Percentiles rank a stretch among this genome's conserved stretches.
These are phyloP conservation scores for Euphorbia peplus DNA, from an alignment of 345 rosid genomes.

Conservation along the genomic window DNA sequence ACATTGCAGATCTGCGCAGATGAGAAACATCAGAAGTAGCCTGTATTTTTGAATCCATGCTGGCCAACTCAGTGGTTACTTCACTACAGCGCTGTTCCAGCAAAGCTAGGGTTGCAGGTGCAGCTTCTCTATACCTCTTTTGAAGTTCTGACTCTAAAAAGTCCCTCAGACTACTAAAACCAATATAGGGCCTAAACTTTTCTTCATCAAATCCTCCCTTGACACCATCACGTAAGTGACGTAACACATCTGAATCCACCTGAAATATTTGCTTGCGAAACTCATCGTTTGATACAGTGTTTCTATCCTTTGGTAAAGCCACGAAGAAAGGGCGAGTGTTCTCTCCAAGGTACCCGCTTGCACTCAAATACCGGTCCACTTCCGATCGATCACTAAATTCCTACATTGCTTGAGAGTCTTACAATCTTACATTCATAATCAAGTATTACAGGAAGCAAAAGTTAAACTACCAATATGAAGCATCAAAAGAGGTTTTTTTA, in stretches of 20 bases:
- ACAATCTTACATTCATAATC: conserved; percentile 16
- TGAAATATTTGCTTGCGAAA: conserved; percentile 80
- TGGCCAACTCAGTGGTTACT: conserved; percentile 54
- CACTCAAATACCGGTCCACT: conserved; percentile 85
- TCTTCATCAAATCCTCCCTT: conserved; percentile 96
- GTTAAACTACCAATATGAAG: not conserved
- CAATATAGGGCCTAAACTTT: conserved; percentile 60
- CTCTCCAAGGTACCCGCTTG: conserved; percentile 95
- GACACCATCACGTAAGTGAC: conserved; percentile 72
- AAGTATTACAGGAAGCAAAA: not conserved
- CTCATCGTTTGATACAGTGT: conserved; percentile 75
- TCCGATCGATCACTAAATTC: conserved; percentile 84
- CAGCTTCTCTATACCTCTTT: conserved; percentile 88
- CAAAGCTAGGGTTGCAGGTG: conserved; percentile 94
- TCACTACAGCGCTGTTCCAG: conserved; percentile 89
- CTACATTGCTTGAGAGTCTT: conserved; percentile 35
- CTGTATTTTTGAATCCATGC: conserved; percentile 67
- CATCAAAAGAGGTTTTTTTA: not conserved
- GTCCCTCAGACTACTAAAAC: conserved; percentile 79
- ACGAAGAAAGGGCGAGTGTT: conserved; percentile 79
- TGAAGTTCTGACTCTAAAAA: conserved; percentile 89
- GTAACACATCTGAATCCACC: conserved; percentile 67
- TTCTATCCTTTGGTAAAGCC: conserved; percentile 88
- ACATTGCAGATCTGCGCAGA: conserved; percentile 84
- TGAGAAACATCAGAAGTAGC: conserved; percentile 92